A percentile compares a stretch with the other conserved stretches of the same genome.
Evolutionary conservation across 2,329 filamentous ascomycete species (phyloP).

Genomic region (Paraphoma chrysanthemicola): DNA sequence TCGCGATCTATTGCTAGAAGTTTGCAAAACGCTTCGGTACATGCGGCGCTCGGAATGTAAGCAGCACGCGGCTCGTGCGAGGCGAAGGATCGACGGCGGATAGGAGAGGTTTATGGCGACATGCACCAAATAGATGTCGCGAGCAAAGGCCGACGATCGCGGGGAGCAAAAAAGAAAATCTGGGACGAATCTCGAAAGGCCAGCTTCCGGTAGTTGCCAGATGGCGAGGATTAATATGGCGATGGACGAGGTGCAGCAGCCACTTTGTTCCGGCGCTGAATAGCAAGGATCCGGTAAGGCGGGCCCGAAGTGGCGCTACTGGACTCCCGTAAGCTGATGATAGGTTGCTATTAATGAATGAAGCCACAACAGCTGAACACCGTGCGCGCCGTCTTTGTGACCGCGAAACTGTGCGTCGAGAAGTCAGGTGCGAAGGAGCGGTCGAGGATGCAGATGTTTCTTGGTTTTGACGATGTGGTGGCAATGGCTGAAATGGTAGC

Average conservation of each 20-base stretch:
- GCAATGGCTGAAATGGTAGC: background rate
- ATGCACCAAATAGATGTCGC: conserved; percentile 11
- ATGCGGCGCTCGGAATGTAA: conserved; percentile 14
- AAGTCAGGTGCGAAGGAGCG: background rate
- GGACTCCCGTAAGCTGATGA: conserved; percentile 21
- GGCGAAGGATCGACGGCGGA: conserved; percentile 11
- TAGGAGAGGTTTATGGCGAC: conserved; percentile 17
- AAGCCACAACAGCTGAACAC: conserved; percentile 11
- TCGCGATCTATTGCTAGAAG: background rate
- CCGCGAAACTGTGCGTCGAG: no score
- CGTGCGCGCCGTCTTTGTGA: background rate
- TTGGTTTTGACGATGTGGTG: background rate
- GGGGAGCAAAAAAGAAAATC: conserved; percentile 11
- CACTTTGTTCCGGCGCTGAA: conserved; percentile 20
- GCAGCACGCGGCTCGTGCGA: conserved; percentile 20
- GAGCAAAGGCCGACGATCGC: conserved; percentile 8
- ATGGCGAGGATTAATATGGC: conserved; percentile 31
- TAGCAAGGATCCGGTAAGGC: conserved; percentile 13
- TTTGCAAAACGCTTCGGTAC: conserved; percentile 6
- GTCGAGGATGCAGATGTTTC: background rate
- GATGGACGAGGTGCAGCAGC: conserved; percentile 18
- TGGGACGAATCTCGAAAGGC: conserved; percentile 23
- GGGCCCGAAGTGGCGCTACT: conserved; percentile 22
- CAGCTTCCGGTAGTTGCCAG: conserved; percentile 38
- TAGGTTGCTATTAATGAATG: conserved; percentile 19